Evolutionary conservation across 208 protist genomes (phyloP).

Genomic region (Naegleria gruberi): DNA sequence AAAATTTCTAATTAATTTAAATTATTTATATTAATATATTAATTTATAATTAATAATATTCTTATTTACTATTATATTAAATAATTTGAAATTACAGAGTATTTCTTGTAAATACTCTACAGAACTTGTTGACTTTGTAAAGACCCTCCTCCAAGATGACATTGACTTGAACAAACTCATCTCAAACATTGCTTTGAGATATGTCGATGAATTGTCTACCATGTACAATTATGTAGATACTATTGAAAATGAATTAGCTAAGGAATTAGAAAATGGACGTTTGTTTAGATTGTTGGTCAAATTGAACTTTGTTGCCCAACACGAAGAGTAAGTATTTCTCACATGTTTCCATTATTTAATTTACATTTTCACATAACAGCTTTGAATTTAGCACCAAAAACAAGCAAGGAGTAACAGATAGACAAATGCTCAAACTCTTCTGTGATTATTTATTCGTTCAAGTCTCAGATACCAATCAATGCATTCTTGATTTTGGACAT

Average conservation of each 20-base stretch:
- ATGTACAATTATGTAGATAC: background rate
- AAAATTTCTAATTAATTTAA: too few relatives aligned
- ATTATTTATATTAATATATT: background rate
- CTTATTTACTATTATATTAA: background rate
- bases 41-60: too few relatives aligned
- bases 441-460: constrained; percentile 92
- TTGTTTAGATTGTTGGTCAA: constrained; percentile 86
- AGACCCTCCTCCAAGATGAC: background rate
- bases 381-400: constrained; percentile 50
- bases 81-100: too few relatives aligned
- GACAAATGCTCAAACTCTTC: constrained; percentile 74
- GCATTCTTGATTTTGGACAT: constrained; percentile 80
- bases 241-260: constrained; percentile 71
- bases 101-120: background rate
- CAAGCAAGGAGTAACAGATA: background rate
- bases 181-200: background rate
- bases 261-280: constrained; percentile 88
- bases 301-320: constrained; percentile 77
- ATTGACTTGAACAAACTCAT: background rate
- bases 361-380: constrained; percentile 37
- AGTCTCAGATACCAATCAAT: constrained; percentile 73
- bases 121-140: background rate
- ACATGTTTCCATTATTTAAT: constrained; percentile 26
- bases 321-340: constrained; percentile 63
- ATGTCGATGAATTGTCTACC: background rate